Base-by-base conservation (phyloP, 1,139 yeast species). In the Protomyces inouyei region DNA sequence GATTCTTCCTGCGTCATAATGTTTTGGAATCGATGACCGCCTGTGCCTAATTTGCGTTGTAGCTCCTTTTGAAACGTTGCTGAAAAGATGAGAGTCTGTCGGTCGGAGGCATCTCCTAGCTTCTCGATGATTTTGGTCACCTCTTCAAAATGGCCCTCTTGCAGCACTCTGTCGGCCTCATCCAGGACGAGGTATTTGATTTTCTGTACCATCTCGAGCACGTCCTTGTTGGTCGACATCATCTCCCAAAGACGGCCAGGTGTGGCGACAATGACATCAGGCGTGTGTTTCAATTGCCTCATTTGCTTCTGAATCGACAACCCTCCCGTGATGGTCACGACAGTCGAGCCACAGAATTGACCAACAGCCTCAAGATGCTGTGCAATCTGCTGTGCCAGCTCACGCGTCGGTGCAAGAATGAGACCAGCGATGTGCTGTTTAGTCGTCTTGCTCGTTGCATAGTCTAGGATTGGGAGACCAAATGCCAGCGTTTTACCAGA, bases 401-500 rank as follows among this genome's bases (percentile, higher is more conserved):
- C 98, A 79, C 99, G 83, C 0, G 99, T 95, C 23, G 99, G 99
- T 0, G 96, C 88, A 72, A 95, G 88, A 23, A 95, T 83, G 12
- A 95, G 78, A 9, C 92, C 98, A 2, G 86, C 78, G 12, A 65
- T 57, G 46, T 65, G 57, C 51, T 63, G 63, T 2, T 61, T 61
- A 16, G 40, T 55, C 69, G 73, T 16, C 72, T 71, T 37, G 25
- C 60, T 14, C 35, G 60, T 23, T 23, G 75, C 61, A 66, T 71
- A 75, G 72, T 95, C 97, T 66, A 93, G 75, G 35, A 95, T 86
- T n/a, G 98, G 98, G 32, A 93, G 83, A 59, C 97, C 97, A 73
- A 90, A 93, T 0, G 98, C 98, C 65, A 92, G 79, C 0, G 98
- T 93, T 73, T 93, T 93, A 80, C 99, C 99, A 0, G 97, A 90